Base-by-base conservation (phyloP, 176 grass and related monocot species). In the Paspalum notatum region DNA sequence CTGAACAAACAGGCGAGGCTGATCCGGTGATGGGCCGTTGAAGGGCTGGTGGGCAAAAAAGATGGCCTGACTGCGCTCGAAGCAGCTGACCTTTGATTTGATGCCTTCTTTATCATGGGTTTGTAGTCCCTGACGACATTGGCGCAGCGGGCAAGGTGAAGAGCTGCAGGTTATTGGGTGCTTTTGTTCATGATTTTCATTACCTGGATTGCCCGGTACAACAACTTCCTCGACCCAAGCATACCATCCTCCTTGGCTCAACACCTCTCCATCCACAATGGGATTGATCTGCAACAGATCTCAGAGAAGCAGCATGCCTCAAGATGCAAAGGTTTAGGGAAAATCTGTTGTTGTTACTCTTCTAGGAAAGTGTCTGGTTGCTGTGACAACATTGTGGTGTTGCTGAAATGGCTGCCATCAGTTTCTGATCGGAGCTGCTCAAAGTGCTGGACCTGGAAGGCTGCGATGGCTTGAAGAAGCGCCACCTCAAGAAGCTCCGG, bases 381-480 rank as follows among this genome's bases (percentile, higher is more conserved):
- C 14, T 16, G 0, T 5, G 69, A 12, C 44, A 68, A 5, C 66
- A 72, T 72, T 72, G 8, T 37, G 32, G 21, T 6, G 41, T 44
- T 76, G 74, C 41, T 62, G 0, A 14, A 60, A 13, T 47, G 41
- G 9, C 14, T 76, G 41, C 56, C 41, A 17, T 17, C 56, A 18
- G 48, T 53, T 53, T 53, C 20, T 7, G 51, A 7, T 20, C 20
- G 51, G 51, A 53, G 51, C 17, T 53, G 16, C 51, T 53, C 51
- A 53, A 53, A 53, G 74, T 85, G 54, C 74, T 71, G 9, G 63
- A 85, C 60, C 77, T 85, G 9, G 74, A 77, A 68, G 74, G 64
- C 20, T 85, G 83, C 51, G 46, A 72, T 8, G 21, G n/a, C 64
- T 57, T 85, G 45, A 41, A 58, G 18, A 49, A 3, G 46, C 15